These are phyloP conservation scores for Trypanosoma mega DNA, from an alignment of 208 protist species.

Conservation along the genomic window DNA sequence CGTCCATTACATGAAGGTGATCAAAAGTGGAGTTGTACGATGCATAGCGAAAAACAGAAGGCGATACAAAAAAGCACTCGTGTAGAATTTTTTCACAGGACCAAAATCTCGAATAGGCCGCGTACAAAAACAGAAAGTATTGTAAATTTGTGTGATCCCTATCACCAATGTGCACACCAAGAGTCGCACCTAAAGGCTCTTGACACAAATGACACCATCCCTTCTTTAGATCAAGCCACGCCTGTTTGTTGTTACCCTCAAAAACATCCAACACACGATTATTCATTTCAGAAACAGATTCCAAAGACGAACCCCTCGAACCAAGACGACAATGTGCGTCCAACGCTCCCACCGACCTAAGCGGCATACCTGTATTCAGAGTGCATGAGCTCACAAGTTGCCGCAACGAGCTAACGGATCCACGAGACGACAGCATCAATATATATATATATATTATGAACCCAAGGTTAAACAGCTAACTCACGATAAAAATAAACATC, in stretches of 20 bases:
- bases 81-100: constrained; percentile 25
- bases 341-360: constrained; percentile 17
- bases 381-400: constrained; percentile 19
- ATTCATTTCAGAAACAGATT: constrained; percentile 27
- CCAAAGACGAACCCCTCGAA: constrained; percentile 39
- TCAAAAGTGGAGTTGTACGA: constrained; percentile 48
- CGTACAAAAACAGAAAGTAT: constrained; percentile 83
- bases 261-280: constrained; percentile 38
- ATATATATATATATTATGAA: too few relatives aligned
- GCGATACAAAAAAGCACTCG: constrained; percentile 21
- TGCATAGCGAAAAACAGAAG: constrained; percentile 55
- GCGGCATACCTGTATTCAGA: constrained; percentile 1
- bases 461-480: too few relatives aligned
- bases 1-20: constrained; percentile 74
- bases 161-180: constrained; percentile 63
- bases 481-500: not conserved
- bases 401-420: too few relatives aligned
- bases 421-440: too few relatives aligned
- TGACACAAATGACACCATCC: constrained; percentile 85
- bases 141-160: constrained; percentile 82
- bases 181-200: constrained; percentile 65
- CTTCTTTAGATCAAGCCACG: constrained; percentile 60
- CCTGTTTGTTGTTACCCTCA: constrained; percentile 80
- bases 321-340: constrained; percentile 34
- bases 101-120: constrained; percentile 23